phyloP scores from a whole-genome alignment of 2,329 filamentous ascomycete species.

The Trichoderma sp. region DNA sequence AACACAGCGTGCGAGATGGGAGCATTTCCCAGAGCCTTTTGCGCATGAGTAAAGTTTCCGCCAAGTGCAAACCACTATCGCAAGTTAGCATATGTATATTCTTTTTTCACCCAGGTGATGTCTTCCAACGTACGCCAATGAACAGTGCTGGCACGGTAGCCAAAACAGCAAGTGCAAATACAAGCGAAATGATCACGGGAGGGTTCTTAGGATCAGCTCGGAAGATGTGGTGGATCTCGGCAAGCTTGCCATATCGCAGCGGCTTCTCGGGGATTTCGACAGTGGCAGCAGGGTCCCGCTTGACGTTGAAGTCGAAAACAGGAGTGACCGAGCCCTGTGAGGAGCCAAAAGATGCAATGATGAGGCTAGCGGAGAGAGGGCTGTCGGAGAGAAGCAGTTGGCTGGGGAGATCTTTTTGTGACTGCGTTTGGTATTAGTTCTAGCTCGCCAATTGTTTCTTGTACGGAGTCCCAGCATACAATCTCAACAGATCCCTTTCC shows the following conservation, averaged over 20 bases:
- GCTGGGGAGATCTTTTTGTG: slow-evolving; percentile 82
- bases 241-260: slow-evolving; percentile 78
- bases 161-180: slow-evolving; percentile 73
- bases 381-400: slow-evolving; percentile 71
- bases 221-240: slow-evolving; percentile 92
- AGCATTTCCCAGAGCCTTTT: slow-evolving; percentile 72
- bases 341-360: slow-evolving; percentile 84
- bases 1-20: slow-evolving; percentile 83
- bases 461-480: slow-evolving; percentile 54
- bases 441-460: background rate
- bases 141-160: slow-evolving; percentile 74
- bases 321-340: slow-evolving; percentile 66
- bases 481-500: slow-evolving; percentile 85
- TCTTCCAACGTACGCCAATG: slow-evolving; percentile 53
- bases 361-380: slow-evolving; percentile 75
- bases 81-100: slow-evolving; percentile 30
- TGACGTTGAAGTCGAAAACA: slow-evolving; percentile 72
- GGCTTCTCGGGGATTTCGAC: slow-evolving; percentile 64
- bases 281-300: slow-evolving; percentile 62
- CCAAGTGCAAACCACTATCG: slow-evolving; percentile 77
- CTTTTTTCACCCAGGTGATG: background rate
- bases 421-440: slow-evolving; percentile 53
- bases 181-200: slow-evolving; percentile 73
- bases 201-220: slow-evolving; percentile 76
- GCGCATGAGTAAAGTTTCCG: slow-evolving; percentile 77